These are phyloP conservation scores for Boletellus sp. DNA, from an alignment of 768 basidiomycete genomes.

Conservation along the genomic window DNA sequence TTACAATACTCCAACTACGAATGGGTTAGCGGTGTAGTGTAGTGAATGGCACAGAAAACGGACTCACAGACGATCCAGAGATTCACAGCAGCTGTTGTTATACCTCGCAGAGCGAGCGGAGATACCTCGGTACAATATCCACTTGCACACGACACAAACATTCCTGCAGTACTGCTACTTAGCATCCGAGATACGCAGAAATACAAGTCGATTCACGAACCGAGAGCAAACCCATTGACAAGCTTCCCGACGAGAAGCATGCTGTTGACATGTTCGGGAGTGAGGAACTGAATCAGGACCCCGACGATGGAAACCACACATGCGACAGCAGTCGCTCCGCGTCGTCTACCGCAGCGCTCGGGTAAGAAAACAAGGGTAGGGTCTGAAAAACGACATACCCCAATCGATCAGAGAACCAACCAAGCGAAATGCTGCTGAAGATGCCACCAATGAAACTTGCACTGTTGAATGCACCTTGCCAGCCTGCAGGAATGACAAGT, in stretches of 20 bases:
- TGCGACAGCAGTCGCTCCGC: conserved; percentile 22
- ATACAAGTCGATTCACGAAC: conserved; percentile 7
- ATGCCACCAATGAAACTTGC: conserved; percentile 23
- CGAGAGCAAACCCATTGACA: conserved; percentile 26
- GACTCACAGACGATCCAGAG: conserved; percentile 25
- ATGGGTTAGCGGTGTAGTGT: not conserved
- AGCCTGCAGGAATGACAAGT: conserved; percentile 21
- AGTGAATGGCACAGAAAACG: not conserved
- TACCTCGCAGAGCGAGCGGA: conserved; percentile 22
- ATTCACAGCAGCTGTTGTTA: conserved; percentile 25
- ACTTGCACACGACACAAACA: conserved; percentile 25
- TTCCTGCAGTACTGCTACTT: conserved; percentile 4
- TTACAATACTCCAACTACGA: conserved; percentile 24
- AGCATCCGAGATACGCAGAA: not conserved
- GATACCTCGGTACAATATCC: conserved; percentile 25
- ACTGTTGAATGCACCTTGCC: conserved; percentile 28
- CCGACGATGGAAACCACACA: conserved; percentile 20
- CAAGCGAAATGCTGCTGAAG: conserved; percentile 24
- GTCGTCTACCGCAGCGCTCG: conserved; percentile 14
- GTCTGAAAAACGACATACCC: conserved; percentile 7
- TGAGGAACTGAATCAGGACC: conserved; percentile 24
- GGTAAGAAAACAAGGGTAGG: not conserved
- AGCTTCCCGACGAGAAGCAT: conserved; percentile 26
- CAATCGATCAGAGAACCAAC: conserved; percentile 20
- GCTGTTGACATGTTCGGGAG: conserved; percentile 20